Evolutionary conservation across 1,284 basidiomycete species (phyloP).

Genomic region (Limonomyces culmigenus): DNA sequence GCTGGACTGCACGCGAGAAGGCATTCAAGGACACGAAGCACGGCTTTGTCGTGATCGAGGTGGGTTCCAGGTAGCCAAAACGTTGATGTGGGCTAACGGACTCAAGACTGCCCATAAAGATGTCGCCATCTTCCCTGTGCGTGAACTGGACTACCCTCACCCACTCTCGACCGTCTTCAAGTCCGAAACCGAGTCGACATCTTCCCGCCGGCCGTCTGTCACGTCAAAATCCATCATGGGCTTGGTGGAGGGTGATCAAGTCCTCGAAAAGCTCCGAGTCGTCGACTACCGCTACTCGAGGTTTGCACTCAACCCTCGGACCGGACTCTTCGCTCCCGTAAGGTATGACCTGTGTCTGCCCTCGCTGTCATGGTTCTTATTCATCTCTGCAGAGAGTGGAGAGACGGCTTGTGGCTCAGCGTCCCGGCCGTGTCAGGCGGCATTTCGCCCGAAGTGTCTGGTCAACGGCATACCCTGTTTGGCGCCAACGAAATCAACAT

Average conservation of each 20-base stretch:
- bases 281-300: conserved; percentile 82
- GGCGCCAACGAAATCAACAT: conserved; percentile 87
- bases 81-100: conserved; percentile 8
- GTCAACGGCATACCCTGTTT: conserved; percentile 65
- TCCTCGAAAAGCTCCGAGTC: conserved; percentile 35
- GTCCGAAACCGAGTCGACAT: no score
- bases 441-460: conserved; percentile 31
- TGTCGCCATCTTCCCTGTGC: conserved; percentile 60
- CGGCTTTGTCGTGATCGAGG: conserved; percentile 83
- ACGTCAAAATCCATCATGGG: no score
- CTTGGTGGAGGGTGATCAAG: conserved; percentile 13
- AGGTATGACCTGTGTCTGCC: conserved; percentile 40
- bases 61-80: conserved; percentile 13
- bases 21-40: conserved; percentile 62
- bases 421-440: conserved; percentile 48
- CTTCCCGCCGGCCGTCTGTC: no score
- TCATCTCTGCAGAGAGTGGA: conserved; percentile 78
- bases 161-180: conserved; percentile 68
- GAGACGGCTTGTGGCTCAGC: conserved; percentile 68
- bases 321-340: conserved; percentile 71
- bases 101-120: conserved; percentile 67
- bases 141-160: conserved; percentile 57
- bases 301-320: conserved; percentile 76
- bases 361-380: no score
- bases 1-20: conserved; percentile 72